These are phyloP conservation scores for Gaultheria prostrata DNA, from an alignment of 148 eudicot genomes.

Conservation along the genomic window DNA sequence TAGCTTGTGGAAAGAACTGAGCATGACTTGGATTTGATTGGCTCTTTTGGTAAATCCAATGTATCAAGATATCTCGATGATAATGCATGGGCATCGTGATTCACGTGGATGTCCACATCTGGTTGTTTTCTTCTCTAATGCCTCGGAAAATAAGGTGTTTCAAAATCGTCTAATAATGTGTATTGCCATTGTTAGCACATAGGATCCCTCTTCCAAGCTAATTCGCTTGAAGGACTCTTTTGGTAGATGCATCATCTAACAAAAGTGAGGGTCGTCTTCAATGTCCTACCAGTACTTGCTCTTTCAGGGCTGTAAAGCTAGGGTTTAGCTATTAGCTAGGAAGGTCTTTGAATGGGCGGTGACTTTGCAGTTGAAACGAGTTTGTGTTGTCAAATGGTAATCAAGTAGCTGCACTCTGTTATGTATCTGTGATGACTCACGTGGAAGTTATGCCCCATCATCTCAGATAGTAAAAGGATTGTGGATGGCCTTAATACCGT, in stretches of 20 bases:
- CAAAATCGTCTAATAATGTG: not conserved
- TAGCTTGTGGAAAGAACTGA: not conserved
- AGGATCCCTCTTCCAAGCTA: not conserved
- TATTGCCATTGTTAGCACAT: not conserved
- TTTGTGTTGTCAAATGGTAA: not conserved
- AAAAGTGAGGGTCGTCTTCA: not conserved
- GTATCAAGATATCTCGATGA: not conserved
- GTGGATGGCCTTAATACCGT: not conserved
- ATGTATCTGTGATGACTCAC: not conserved
- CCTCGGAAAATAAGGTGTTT: not conserved
- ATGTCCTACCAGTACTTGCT: not conserved
- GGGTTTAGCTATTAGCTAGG: not conserved
- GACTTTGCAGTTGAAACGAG: not conserved
- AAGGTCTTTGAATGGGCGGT: not conserved
- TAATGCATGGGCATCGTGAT: not conserved
- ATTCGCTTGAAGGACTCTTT: not conserved
- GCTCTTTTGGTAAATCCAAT: not conserved
- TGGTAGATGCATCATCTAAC: not conserved
- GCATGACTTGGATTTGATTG: not conserved
- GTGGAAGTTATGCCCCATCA: not conserved
- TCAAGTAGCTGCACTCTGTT: not conserved
- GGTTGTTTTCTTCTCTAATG: not conserved
- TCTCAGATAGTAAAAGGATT: not conserved
- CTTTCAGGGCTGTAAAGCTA: not conserved
- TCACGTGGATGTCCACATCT: not conserved